Conservation (phyloP, 2,329 filamentous ascomycete species). For the Cladosporium halotolerans region DNA sequence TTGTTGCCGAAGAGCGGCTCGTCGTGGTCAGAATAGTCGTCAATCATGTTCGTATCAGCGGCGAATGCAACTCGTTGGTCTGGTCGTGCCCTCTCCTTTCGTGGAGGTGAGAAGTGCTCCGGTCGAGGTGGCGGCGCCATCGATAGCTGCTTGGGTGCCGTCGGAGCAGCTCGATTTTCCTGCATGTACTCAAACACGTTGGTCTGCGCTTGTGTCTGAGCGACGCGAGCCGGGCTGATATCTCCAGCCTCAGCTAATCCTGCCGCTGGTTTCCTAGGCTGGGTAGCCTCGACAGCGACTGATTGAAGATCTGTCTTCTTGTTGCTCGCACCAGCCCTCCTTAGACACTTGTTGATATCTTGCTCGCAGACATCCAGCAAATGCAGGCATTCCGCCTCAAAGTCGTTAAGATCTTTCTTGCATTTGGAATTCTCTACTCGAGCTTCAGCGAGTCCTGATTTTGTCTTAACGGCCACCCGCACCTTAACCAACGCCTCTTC, state of each 20-base stretch:
- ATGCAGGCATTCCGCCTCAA: constrained; percentile 23
- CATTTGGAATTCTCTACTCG: constrained; percentile 22
- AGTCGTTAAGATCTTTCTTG: constrained; percentile 17
- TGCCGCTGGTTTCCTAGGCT: constrained; percentile 13
- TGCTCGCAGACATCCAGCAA: constrained; percentile 19
- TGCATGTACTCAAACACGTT: constrained; percentile 6
- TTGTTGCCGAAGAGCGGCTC: constrained; percentile 30
- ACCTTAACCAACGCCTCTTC: constrained; percentile 12
- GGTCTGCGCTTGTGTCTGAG: constrained; percentile 20
- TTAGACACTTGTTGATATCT: constrained; percentile 16
- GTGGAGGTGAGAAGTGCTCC: neutral
- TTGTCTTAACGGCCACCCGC: constrained; percentile 18
- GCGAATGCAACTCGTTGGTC: neutral
- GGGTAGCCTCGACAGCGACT: constrained; percentile 27
- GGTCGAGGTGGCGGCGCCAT: constrained; percentile 9
- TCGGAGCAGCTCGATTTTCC: neutral
- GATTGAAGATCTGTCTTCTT: neutral
- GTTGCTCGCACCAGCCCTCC: constrained; percentile 11
- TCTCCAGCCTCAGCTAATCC: constrained; percentile 6
- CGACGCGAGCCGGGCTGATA: constrained; percentile 26
- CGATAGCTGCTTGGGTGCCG: neutral
- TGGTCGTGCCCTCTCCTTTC: neutral
- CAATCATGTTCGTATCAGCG: constrained; percentile 5
- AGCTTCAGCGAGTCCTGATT: constrained; percentile 15
- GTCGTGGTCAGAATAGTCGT: constrained; percentile 1